Percentiles rank a stretch among this genome's conserved stretches.
Conservation (phyloP, 2,329 filamentous ascomycete species). For the Colletotrichum sp. region DNA sequence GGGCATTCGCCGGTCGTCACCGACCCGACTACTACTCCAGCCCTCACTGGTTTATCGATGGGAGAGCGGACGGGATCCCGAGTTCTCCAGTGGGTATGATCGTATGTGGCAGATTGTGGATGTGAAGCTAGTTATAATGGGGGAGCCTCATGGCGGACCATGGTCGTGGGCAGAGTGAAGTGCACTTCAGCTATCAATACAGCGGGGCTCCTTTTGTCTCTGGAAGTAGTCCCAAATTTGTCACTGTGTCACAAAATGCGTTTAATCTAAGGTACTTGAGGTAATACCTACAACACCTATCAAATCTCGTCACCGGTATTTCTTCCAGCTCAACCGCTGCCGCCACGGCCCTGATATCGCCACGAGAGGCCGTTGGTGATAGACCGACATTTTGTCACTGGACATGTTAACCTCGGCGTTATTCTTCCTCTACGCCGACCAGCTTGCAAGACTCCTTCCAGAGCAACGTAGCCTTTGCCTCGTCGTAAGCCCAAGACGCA, state of each 20-base stretch:
- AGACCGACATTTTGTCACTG: too few species aligned
- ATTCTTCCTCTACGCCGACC: neutral
- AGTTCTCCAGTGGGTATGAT: neutral
- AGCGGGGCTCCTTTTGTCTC: too few species aligned
- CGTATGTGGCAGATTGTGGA: accelerated
- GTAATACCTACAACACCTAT: too few species aligned
- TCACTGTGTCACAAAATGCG: too few species aligned
- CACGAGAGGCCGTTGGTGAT: too few species aligned
- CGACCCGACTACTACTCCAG: neutral
- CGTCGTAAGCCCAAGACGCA: slow-evolving; percentile 22
- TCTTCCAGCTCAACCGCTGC: too few species aligned
- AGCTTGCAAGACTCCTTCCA: neutral
- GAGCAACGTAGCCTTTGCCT: neutral
- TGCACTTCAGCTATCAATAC: too few species aligned
- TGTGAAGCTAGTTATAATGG: accelerated
- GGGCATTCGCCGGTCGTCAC: too few species aligned
- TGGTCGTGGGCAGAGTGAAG: neutral
- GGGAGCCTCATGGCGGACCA: accelerated
- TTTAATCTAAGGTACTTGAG: neutral
- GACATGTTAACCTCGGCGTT: accelerated
- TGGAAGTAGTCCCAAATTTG: too few species aligned
- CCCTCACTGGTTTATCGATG: neutral
- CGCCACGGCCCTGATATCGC: too few species aligned
- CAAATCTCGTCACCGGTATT: too few species aligned
- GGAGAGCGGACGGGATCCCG: neutral